Base-by-base conservation (phyloP, 2,329 filamentous ascomycete species). In the Colletotrichum noveboracense region DNA sequence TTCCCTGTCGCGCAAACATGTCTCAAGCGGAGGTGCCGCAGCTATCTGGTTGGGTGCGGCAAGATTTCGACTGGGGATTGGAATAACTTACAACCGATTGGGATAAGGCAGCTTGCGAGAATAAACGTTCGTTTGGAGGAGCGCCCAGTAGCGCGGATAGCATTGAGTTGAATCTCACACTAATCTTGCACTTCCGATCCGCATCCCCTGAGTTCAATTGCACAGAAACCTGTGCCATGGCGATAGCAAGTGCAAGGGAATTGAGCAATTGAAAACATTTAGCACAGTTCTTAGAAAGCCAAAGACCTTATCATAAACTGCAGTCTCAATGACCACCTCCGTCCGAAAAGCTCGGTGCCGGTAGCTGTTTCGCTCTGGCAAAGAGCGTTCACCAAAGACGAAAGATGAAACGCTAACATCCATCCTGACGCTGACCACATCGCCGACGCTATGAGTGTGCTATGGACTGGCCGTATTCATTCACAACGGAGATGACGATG, bases 171-270 rank as follows among this genome's bases (percentile, higher is more conserved):
- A 13, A 7, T n/a, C 43, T 21, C n/a, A 21, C n/a, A 21, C n/a
- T 7, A 7, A 52, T 48, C 9, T 48, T 21, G 43, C 18, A 48
- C 6, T 48, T n/a, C n/a, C 10, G 6, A 48, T 48, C 6, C 6
- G 43, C 10, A 21, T 48, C 3, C n/a, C 10, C n/a, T 7, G 10
- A 12, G 43, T 7, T 52, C 3, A 21, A 52, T 13, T 3, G 18
- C n/a, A 21, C 9, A 21, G 6, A 4, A 1, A 52, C 12, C 6
- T 2, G 10, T 7, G 5, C 18, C n/a, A 12, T 1, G 1, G 3
- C 2, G 6, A 21, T 21, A 52, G 10, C n/a, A 12, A n/a, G 6
- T 52, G 2, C 2, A 5, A 7, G 10, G 12, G 10, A 21, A 13
- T 52, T 13, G 2, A 7, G 10, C n/a, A 52, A 13, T 13, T 1